Percentiles rank a stretch among this genome's conserved stretches.
Evolutionary conservation across 208 protist species (phyloP).

Genomic region (Acanthamoeba divionensis): DNA sequence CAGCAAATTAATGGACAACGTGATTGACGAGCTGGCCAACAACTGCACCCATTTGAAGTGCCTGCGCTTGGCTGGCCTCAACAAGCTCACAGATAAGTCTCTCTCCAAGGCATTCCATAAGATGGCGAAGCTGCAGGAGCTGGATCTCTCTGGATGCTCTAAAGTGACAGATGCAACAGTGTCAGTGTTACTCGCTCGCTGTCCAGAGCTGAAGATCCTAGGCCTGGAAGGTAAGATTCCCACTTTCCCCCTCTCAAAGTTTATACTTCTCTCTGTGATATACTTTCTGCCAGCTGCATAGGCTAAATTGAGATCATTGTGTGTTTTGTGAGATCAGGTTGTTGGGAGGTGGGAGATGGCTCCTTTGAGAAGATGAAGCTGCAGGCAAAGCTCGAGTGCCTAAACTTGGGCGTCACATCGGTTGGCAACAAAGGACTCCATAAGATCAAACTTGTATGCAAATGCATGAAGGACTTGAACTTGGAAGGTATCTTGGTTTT

Average conservation of each 20-base stretch:
- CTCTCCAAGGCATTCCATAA: not conserved
- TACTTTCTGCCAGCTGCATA: too few species aligned
- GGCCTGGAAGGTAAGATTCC: not conserved
- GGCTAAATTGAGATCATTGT: too few species aligned
- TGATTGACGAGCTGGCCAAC: not conserved
- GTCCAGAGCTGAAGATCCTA: not conserved
- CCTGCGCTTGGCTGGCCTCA: not conserved
- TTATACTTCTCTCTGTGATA: not conserved
- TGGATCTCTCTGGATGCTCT: constrained; percentile 7
- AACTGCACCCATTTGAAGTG: too few species aligned
- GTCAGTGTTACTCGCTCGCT: not conserved
- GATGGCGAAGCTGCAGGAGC: not conserved
- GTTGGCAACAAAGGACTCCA: not conserved
- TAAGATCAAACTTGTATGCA: not conserved
- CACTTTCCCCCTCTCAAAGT: not conserved
- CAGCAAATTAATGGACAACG: constrained; percentile 24
- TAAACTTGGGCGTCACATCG: not conserved
- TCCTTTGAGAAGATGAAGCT: constrained; percentile 1
- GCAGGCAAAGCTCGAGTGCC: not conserved
- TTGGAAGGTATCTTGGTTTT: not conserved
- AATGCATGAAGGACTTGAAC: constrained; percentile 4
- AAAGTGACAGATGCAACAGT: constrained; percentile 3
- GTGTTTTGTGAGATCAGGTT: too few species aligned
- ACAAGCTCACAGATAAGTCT: not conserved
- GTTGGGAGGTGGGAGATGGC: constrained; percentile 15